phyloP scores from a whole-genome alignment of 164 flowering plant genomes.

The Cinnamomum chago region DNA sequence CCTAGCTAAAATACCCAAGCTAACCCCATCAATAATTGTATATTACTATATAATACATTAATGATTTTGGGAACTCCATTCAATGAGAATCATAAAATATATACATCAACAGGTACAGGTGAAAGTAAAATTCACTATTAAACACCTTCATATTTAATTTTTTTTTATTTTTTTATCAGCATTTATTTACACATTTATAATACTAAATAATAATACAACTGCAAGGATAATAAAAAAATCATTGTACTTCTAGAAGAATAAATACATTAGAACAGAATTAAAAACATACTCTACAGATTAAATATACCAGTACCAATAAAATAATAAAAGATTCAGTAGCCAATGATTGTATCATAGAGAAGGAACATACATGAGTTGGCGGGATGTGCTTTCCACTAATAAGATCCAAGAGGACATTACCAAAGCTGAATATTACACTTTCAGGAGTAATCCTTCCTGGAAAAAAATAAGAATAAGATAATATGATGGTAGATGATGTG shows the following conservation, averaged over 20 bases:
- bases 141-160: not conserved
- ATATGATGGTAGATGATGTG: not conserved
- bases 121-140: not conserved
- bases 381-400: conserved; percentile 98
- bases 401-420: conserved; percentile 92
- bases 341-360: not conserved
- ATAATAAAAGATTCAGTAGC: not conserved
- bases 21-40: too few species aligned
- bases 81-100: too few species aligned
- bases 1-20: too few species aligned
- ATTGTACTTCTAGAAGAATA: not conserved
- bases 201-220: too few species aligned
- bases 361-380: conserved; percentile 80
- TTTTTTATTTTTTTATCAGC: too few species aligned
- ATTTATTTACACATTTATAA: not conserved
- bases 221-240: not conserved
- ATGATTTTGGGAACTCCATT: too few species aligned
- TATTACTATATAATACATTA: too few species aligned
- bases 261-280: too few species aligned
- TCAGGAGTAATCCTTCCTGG: conserved; percentile 93
- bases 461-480: conserved; percentile 15
- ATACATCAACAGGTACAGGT: not conserved
- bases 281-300: not conserved
- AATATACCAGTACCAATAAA: not conserved
- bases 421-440: conserved; percentile 93